Evolutionary conservation across 148 eudicot genomes (phyloP).

Genomic region (Fagopyrum esculentum): DNA sequence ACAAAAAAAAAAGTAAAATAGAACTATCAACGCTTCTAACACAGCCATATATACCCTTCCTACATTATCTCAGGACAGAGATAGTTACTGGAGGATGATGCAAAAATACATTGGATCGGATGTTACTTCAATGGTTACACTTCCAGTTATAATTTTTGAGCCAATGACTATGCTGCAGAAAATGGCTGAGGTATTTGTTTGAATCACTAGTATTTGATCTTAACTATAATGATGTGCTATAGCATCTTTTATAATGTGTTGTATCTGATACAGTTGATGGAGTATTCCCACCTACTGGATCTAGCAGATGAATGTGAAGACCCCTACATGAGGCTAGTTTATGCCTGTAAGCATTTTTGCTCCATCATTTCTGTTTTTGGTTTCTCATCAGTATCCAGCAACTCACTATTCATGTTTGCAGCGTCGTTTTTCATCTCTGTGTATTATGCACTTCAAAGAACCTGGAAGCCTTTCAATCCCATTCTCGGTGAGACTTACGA

Average conservation of each 20-base stretch:
- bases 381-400: neutral
- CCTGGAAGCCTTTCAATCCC: conserved; percentile 88
- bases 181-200: conserved; percentile 87
- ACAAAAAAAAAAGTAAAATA: too few species aligned
- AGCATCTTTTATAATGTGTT: conserved; percentile 3
- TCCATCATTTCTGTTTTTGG: neutral
- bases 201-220: neutral
- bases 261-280: conserved; percentile 70
- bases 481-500: conserved; percentile 85
- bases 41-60: neutral
- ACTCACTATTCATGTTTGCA: neutral
- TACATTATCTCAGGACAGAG: conserved; percentile 59
- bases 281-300: conserved; percentile 80
- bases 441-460: conserved; percentile 23
- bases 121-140: conserved; percentile 97
- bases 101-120: conserved; percentile 92
- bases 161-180: conserved; percentile 98
- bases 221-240: conserved; percentile 1
- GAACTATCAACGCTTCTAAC: neutral
- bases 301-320: conserved; percentile 92
- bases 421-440: conserved; percentile 19
- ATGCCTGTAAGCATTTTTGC: conserved; percentile 51
- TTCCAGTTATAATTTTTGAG: conserved; percentile 95
- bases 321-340: conserved; percentile 88
- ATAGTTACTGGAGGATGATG: conserved; percentile 95